Evolutionary conservation across 768 basidiomycete species (phyloP).

Genomic region (Cubamyces lactineus): DNA sequence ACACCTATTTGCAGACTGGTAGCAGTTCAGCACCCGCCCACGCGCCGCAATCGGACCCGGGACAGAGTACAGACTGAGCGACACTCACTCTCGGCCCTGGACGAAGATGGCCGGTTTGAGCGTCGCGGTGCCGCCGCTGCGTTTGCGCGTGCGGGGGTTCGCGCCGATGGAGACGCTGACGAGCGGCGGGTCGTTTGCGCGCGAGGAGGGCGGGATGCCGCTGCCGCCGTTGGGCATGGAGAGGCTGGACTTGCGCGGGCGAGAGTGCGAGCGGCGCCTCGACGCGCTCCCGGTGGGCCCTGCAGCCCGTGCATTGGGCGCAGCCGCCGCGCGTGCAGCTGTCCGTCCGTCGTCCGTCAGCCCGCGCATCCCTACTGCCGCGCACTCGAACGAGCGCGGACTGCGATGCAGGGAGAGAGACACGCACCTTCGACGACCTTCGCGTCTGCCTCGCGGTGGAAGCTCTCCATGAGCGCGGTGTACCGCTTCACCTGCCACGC

Average conservation of each 20-base stretch:
- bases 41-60: neutral
- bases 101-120: conserved; percentile 33
- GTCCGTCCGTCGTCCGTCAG: too few species aligned
- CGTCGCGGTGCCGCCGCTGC: conserved; percentile 27
- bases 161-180: conserved; percentile 32
- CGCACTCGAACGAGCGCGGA: neutral
- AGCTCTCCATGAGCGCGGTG: conserved; percentile 78
- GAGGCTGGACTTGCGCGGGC: conserved; percentile 21
- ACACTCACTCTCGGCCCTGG: conserved; percentile 33
- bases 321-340: conserved; percentile 29
- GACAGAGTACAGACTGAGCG: neutral
- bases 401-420: neutral
- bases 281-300: conserved; percentile 11
- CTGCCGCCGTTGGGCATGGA: conserved; percentile 4
- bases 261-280: conserved; percentile 24
- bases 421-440: conserved; percentile 65
- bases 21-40: conserved; percentile 11
- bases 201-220: neutral
- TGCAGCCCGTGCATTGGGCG: conserved; percentile 11
- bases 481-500: conserved; percentile 85
- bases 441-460: conserved; percentile 75
- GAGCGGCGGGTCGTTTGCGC: conserved; percentile 23
- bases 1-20: conserved; percentile 20
- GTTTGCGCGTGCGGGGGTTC: conserved; percentile 26
- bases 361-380: neutral